These are phyloP conservation scores for Naegleria lovaniensis DNA, from an alignment of 208 protist species.

Conservation along the genomic window DNA sequence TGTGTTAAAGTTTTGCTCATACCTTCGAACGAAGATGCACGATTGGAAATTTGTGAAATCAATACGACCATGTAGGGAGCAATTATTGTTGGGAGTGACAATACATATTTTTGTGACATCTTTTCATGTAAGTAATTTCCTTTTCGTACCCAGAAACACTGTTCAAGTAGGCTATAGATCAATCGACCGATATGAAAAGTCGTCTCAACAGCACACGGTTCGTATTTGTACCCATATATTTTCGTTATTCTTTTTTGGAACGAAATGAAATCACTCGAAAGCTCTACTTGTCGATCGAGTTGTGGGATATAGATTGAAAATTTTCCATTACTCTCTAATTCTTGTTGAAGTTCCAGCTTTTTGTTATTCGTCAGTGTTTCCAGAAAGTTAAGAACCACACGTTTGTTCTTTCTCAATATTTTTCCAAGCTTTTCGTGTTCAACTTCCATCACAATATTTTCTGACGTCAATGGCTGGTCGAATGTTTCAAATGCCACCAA, in stretches of 20 bases:
- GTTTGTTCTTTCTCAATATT: conserved; percentile 71
- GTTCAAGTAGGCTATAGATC: conserved; percentile 92
- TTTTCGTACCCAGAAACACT: conserved; percentile 85
- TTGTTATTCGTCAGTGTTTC: conserved; percentile 57
- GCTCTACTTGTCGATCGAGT: conserved; percentile 57
- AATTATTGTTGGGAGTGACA: too few relatives aligned
- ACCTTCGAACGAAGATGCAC: too few relatives aligned
- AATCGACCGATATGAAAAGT: conserved; percentile 99
- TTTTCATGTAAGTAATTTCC: too few relatives aligned
- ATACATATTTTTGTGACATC: too few relatives aligned
- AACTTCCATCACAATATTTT: conserved; percentile 65
- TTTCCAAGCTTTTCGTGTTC: conserved; percentile 83
- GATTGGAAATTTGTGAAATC: too few relatives aligned
- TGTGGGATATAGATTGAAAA: conserved; percentile 42
- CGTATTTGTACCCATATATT: conserved; percentile 71
- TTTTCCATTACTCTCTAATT: conserved; percentile 50
- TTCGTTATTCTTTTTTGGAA: conserved; percentile 77
- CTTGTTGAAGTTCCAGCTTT: conserved; percentile 52
- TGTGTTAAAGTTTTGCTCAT: too few relatives aligned
- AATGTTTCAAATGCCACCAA: conserved; percentile 82
- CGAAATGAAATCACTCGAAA: conserved; percentile 68
- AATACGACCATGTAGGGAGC: too few relatives aligned
- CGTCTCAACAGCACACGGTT: conserved; percentile 96
- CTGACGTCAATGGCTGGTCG: conserved; percentile 61
- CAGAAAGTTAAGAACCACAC: conserved; percentile 69